Evolutionary conservation across 495 filamentous ascomycete species (phyloP).

Genomic region (Xanthoparmelia taractica): DNA sequence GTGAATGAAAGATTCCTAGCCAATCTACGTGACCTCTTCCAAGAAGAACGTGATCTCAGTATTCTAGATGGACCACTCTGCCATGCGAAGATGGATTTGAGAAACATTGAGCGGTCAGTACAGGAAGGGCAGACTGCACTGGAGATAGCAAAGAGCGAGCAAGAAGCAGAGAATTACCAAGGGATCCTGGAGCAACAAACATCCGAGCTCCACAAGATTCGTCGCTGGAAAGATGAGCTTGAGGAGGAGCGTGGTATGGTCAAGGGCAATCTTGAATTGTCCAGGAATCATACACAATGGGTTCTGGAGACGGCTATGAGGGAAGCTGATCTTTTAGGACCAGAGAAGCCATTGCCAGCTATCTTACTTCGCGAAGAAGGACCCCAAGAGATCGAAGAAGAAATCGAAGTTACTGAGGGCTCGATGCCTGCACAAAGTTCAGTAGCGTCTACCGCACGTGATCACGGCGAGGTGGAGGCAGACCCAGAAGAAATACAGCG

Average conservation of each 20-base stretch:
- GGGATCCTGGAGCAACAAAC: background rate
- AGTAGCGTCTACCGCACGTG: background rate
- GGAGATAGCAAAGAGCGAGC: background rate
- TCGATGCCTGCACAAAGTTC: background rate
- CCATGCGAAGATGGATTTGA: background rate
- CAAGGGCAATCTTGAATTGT: background rate
- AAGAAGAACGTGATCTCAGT: background rate
- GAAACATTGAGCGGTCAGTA: background rate
- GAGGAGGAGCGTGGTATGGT: background rate
- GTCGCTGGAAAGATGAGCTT: background rate
- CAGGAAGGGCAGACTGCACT: background rate
- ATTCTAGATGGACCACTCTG: background rate
- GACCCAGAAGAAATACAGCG: constrained; percentile 2
- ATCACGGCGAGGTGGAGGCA: background rate
- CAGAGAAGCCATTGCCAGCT: background rate
- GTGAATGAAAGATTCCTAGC: constrained; percentile 5
- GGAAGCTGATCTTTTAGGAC: background rate
- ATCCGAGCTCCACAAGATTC: background rate
- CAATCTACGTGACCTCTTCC: background rate
- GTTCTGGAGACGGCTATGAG: constrained; percentile 7
- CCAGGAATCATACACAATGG: background rate
- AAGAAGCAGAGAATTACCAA: background rate
- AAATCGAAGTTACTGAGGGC: background rate
- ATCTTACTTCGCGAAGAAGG: background rate
- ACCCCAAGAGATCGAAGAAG: background rate